Base-by-base conservation (phyloP, 176 grass and related monocot species). In the Oryza nivara region DNA sequence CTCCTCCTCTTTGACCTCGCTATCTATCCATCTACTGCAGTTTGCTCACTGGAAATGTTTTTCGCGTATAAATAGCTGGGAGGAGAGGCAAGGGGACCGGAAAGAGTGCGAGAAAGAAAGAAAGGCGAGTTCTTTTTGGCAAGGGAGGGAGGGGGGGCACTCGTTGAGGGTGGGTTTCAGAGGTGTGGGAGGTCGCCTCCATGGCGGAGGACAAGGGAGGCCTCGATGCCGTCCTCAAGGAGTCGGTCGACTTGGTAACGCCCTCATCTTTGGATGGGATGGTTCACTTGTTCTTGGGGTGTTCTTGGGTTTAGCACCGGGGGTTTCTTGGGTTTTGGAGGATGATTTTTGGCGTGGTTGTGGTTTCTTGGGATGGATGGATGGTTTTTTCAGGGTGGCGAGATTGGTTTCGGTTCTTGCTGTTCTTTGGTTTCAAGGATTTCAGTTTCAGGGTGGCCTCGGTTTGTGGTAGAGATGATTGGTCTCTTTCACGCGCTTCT, bases 161-260 rank as follows among this genome's bases (percentile, higher is more conserved):
- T 23, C 12, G 56, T 73, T 32, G 10, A 11, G 60, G 16, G 56
- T 68, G 68, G 25, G 56, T 68, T 19, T 54, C 22, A 68, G 74
- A 77, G 85, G 25, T 17, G 30, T 32, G 30, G 76, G 70, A 36
- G 20, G 56, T 61, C 56, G 40, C n/a, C 70, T 45, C 74, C 86
- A 92, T 92, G 90, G 87, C 69, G 36, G 71, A 89, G 17, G 80
- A 89, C 84, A 84, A 81, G 64, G 87, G 70, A 4, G 69, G 16
- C 28, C 84, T 92, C 75, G 90, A 92, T 15, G 90, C 90, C 48
- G 90, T 92, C 56, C 87, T 87, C 70, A 92, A 92, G 65, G 90
- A 92, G 80, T 66, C 51, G 45, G 87, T 92, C 79, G 90, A 92
- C 48, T 71, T 92, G 90, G 90, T 92, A 83, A 88, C 16, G n/a